A percentile compares a stretch with the other conserved stretches of the same genome.
These are phyloP conservation scores for Fraxinus dipetala DNA, from an alignment of 305 asterid genomes.

Conservation along the genomic window DNA sequence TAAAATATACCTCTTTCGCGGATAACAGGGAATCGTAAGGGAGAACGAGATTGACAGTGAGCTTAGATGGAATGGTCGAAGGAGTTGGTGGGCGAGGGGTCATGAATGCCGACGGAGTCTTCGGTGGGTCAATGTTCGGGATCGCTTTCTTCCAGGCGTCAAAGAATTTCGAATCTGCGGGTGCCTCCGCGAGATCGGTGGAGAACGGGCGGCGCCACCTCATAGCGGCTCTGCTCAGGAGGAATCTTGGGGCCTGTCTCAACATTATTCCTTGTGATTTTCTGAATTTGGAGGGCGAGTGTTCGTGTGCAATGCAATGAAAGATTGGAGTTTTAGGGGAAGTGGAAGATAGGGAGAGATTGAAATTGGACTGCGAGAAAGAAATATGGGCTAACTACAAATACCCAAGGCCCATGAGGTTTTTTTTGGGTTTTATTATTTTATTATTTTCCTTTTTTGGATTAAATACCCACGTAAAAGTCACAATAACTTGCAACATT, in stretches of 20 bases:
- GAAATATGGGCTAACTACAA: not conserved
- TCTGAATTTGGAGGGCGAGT: conserved; percentile 3
- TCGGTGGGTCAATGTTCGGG: conserved; percentile 73
- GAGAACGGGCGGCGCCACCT: conserved; percentile 59
- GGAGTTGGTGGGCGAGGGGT: conserved; percentile 66
- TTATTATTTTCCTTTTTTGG: not conserved
- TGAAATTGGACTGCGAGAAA: not conserved
- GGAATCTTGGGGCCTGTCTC: conserved; percentile 52
- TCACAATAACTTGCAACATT: not conserved
- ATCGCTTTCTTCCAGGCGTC: conserved; percentile 60
- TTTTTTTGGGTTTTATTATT: not conserved
- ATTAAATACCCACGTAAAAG: not conserved
- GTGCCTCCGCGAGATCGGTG: conserved; percentile 47
- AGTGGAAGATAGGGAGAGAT: not conserved
- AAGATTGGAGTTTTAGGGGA: not conserved
- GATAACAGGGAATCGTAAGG: conserved; percentile 60
- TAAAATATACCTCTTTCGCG: conserved; percentile 53
- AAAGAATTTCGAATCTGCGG: conserved; percentile 53
- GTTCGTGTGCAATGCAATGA: conserved; percentile 12
- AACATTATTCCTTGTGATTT: conserved; percentile 35
- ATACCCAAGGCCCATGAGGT: not conserved
- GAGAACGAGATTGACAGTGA: conserved; percentile 81
- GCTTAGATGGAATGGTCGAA: conserved; percentile 68
- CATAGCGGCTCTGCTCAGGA: conserved; percentile 46
- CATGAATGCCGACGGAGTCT: conserved; percentile 68